Percentiles rank a stretch among this genome's conserved stretches.
Evolutionary conservation across 2,329 filamentous ascomycete species (phyloP).

Genomic region (Colletotrichum camelliae): DNA sequence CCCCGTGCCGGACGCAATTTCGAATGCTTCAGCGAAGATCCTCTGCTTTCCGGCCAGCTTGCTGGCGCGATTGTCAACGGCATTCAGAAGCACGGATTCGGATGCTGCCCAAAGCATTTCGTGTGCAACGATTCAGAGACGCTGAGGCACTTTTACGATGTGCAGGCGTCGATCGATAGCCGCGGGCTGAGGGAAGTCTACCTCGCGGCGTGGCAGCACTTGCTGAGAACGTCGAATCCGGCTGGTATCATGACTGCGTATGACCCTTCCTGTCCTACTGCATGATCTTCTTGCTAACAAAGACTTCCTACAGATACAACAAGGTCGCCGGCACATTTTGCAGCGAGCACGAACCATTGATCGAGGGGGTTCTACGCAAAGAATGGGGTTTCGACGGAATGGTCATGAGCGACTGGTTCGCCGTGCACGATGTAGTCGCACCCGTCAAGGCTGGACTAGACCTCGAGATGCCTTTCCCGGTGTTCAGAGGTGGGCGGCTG

Average conservation of each 20-base stretch:
- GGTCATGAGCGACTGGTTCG: conserved; percentile 40
- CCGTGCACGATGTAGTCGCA: conserved; percentile 33
- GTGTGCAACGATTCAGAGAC: conserved; percentile 40
- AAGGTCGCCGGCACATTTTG: conserved; percentile 30
- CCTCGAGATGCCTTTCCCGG: conserved; percentile 36
- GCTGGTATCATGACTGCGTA: conserved; percentile 25
- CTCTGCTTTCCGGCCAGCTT: conserved; percentile 45
- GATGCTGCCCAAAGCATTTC: conserved; percentile 45
- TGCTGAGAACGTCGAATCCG: conserved; percentile 19
- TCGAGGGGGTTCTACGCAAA: conserved; percentile 31
- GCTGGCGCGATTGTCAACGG: conserved; percentile 44
- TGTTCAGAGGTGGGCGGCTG: conserved; percentile 24
- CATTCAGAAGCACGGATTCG: conserved; percentile 40
- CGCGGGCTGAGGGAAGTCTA: conserved; percentile 24
- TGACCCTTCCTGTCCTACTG: neutral
- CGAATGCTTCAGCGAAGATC: conserved; percentile 48
- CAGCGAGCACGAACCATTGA: conserved; percentile 22
- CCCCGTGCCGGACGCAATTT: conserved; percentile 49
- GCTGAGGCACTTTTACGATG: conserved; percentile 23
- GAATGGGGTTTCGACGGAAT: conserved; percentile 39
- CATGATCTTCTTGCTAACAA: neutral
- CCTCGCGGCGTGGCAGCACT: conserved; percentile 24
- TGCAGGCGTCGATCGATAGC: neutral
- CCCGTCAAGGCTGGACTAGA: conserved; percentile 34
- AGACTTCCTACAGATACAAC: conserved; percentile 25